A percentile compares a stretch with the other conserved stretches of the same genome.
phyloP scores from a whole-genome alignment of 768 basidiomycete genomes.

The Ramaria sp. region DNA sequence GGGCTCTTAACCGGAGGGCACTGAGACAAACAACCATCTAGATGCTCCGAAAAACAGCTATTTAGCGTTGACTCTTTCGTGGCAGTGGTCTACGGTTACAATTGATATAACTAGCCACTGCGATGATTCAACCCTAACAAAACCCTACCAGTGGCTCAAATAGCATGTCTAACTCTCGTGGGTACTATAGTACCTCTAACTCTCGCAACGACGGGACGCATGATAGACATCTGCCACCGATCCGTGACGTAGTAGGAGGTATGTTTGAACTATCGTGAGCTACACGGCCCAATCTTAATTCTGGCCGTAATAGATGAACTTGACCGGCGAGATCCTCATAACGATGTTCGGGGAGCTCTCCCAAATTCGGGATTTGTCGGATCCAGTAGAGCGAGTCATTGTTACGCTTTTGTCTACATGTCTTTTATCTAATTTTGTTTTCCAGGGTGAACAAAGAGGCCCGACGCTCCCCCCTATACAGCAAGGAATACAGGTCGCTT shows the following conservation, averaged over 20 bases:
- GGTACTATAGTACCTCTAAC: not conserved
- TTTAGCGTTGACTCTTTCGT: too few species aligned
- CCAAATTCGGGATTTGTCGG: not conserved
- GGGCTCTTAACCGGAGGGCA: too few species aligned
- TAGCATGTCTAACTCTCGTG: not conserved
- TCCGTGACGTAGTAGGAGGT: not conserved
- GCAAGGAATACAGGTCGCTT: not conserved
- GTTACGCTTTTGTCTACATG: not conserved
- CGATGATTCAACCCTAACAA: too few species aligned
- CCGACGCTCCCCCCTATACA: not conserved
- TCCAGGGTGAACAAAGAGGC: not conserved
- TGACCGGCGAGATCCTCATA: not conserved
- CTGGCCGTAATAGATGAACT: not conserved
- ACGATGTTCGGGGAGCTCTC: not conserved
- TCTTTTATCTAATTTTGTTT: not conserved
- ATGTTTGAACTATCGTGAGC: not conserved
- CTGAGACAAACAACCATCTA: too few species aligned
- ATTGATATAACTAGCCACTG: too few species aligned
- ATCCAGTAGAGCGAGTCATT: not conserved
- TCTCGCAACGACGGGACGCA: not conserved
- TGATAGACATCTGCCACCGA: not conserved
- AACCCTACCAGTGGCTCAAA: too few species aligned
- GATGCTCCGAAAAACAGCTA: too few species aligned
- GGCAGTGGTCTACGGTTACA: too few species aligned
- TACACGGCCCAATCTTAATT: not conserved